phyloP scores from a whole-genome alignment of 2,329 filamentous ascomycete genomes.

The Trichophyton mentagrophytes region DNA sequence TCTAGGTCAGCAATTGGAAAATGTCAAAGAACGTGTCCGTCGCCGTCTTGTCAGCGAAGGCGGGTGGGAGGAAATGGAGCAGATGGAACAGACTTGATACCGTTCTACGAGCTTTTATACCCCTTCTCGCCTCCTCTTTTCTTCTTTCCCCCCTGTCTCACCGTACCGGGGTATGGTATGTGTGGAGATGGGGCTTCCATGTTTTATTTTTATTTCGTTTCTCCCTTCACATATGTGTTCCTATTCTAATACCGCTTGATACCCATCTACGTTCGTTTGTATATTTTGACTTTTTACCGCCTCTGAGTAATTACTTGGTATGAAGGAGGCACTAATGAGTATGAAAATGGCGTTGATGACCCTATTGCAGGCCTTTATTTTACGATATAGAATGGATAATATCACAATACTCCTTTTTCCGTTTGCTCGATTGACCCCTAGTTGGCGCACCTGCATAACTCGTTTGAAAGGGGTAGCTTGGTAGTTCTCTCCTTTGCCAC shows the following conservation, averaged over 20 bases:
- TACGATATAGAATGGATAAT: neutral
- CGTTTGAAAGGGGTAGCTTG: neutral
- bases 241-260: neutral
- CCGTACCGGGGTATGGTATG: neutral
- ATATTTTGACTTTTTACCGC: neutral
- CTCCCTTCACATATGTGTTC: neutral
- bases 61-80: conserved; percentile 75
- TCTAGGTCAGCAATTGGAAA: conserved; percentile 62
- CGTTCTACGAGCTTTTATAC: neutral
- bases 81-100: conserved; percentile 28
- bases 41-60: conserved; percentile 60
- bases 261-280: conserved; percentile 5
- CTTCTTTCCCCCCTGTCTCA: neutral
- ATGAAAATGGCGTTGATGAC: neutral
- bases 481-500: no score
- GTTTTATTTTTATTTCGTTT: neutral
- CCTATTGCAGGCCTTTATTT: neutral
- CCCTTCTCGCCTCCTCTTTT: neutral
- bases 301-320: neutral
- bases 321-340: neutral
- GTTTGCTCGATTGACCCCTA: neutral
- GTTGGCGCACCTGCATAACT: neutral
- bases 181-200: neutral
- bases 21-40: conserved; percentile 61
- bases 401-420: neutral